phyloP scores from a whole-genome alignment of 768 basidiomycete genomes.

The Naganishia randhawae region DNA sequence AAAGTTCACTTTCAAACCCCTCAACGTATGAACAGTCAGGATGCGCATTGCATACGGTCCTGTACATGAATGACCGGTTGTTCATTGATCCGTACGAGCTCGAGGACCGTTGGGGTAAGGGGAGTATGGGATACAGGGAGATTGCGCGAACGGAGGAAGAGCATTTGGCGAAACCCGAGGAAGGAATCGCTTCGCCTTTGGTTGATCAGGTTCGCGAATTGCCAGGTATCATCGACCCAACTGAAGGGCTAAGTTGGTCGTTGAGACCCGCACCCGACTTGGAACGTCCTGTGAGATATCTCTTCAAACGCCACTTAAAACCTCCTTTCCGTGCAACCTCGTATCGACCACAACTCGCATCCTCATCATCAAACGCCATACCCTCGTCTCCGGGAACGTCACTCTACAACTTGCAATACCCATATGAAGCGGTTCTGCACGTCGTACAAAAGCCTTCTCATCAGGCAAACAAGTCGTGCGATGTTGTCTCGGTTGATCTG shows the following conservation, averaged over 20 bases:
- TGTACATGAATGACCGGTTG: slow-evolving; percentile 21
- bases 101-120: slow-evolving; percentile 9
- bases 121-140: background rate
- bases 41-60: background rate
- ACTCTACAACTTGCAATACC: background rate
- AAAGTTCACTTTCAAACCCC: background rate
- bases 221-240: too few species aligned
- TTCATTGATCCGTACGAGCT: slow-evolving; percentile 27
- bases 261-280: slow-evolving; percentile 8
- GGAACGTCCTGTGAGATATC: slow-evolving; percentile 22
- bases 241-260: background rate
- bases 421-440: slow-evolving; percentile 3
- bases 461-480: too few species aligned
- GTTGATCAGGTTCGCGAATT: too few species aligned
- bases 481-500: background rate
- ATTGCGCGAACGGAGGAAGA: too few species aligned
- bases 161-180: too few species aligned
- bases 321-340: background rate
- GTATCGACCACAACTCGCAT: background rate
- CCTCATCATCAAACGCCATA: background rate
- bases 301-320: background rate
- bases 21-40: background rate
- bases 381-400: background rate
- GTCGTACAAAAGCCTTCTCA: slow-evolving; percentile 8
- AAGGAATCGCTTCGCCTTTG: too few species aligned